Conservation (phyloP, 768 basidiomycete genomes). For the Crepidotus variabilis region DNA sequence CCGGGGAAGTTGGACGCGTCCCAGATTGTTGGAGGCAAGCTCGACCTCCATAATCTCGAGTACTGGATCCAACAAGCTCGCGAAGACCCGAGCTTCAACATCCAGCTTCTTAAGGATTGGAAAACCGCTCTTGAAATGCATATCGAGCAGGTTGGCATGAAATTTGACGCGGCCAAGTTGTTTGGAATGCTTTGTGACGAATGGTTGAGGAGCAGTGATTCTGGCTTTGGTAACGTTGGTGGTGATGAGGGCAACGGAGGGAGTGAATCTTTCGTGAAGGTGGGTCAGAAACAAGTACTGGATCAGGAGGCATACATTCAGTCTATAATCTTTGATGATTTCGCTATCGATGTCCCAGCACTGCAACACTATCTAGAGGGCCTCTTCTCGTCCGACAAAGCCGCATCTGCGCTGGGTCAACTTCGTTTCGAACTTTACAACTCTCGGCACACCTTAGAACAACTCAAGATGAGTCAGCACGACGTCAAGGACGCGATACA, state of each 20-base stretch:
- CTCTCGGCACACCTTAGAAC: background rate
- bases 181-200: background rate
- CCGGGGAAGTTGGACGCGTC: background rate
- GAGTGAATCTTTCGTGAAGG: too few relatives aligned
- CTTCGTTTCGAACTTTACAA: background rate
- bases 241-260: too few relatives aligned
- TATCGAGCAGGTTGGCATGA: background rate
- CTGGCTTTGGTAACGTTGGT: background rate
- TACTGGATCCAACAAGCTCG: background rate
- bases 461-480: background rate
- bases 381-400: background rate
- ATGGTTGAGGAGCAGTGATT: background rate
- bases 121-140: background rate
- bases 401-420: background rate
- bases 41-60: background rate
- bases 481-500: background rate
- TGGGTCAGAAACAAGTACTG: background rate
- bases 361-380: background rate
- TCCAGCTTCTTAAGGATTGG: background rate
- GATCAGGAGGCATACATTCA: background rate
- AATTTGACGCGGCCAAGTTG: background rate
- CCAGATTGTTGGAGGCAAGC: background rate
- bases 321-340: background rate
- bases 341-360: background rate
- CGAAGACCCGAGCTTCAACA: background rate